Base-by-base conservation (phyloP, 1,139 yeast species). In the Yamadazyma mexicana region DNA sequence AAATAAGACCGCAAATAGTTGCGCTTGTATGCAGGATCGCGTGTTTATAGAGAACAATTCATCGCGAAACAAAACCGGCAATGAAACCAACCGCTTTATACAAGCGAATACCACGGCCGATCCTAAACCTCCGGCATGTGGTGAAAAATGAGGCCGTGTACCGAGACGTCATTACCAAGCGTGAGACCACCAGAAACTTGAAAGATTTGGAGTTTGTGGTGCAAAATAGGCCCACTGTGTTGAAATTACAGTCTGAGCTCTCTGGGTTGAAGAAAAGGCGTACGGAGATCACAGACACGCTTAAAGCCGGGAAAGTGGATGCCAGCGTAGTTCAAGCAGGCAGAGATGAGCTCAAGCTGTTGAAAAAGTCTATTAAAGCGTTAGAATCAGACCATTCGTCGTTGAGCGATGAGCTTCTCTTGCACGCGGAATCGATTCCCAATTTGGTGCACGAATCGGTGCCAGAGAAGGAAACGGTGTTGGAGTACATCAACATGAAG, bases 401-500 rank as follows among this genome's bases (percentile, higher is more conserved):
- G 3, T 43, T 70, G 11, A 55, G 64, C 4, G 55, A 58, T 15
- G 46, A 49, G 11, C 56, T 82, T 1, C 59, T 62, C 32, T 33
- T 49, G 1, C 58, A 61, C 27, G 73, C 80, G 1, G 84, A 80
- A 17, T 58, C 74, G 0, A 62, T 89, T 11, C 98, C 98, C 0
- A 89, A 89, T 51, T 57, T 77, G 28, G 61, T 87, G 1, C 83
- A 81, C 41, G 60, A 72, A 0, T 49, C 70, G 0, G 86, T 79
- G 0, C 75, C 77, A 0, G 45, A 53, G 1, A 66, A 71, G 17
- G 81, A 79, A 23, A 44, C 47, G 3, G 40, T 47, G 4, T 72
- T 77, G 8, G 62, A 68, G 46, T 75, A 75, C 58, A 62, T 84
- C 29, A 81, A 83, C 45, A 64, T 73, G 25, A 33, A 32, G 11